phyloP scores from a whole-genome alignment of 2,329 filamentous ascomycete genomes.

The Exophiala mesophila region DNA sequence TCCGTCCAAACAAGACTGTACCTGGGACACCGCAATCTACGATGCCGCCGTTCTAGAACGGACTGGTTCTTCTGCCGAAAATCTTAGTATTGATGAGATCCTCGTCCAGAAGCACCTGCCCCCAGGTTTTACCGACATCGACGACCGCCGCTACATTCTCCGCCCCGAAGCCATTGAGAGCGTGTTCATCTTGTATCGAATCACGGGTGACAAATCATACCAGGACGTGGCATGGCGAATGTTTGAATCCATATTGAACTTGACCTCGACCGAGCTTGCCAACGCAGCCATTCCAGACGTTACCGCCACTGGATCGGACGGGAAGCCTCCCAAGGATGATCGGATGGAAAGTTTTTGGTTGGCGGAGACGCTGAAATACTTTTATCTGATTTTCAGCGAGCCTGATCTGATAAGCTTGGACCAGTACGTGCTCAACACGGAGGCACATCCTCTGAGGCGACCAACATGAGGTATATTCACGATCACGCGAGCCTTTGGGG shows the following conservation, averaged over 20 bases:
- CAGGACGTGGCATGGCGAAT: conserved; percentile 82
- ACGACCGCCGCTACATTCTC: conserved; percentile 21
- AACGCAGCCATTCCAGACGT: conserved; percentile 64
- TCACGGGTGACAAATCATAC: conserved; percentile 71
- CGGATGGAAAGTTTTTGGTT: conserved; percentile 67
- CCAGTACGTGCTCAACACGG: conserved; percentile 54
- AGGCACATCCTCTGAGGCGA: conserved; percentile 22
- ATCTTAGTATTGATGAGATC: conserved; percentile 8
- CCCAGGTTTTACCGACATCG: conserved; percentile 15
- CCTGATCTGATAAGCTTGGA: conserved; percentile 62
- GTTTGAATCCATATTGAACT: conserved; percentile 66
- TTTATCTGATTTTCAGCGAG: conserved; percentile 73
- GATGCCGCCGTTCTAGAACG: conserved; percentile 21
- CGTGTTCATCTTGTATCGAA: conserved; percentile 85
- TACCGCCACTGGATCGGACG: conserved; percentile 22
- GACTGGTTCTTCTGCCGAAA: conserved; percentile 1
- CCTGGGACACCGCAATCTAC: conserved; percentile 36
- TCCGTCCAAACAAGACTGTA: conserved; percentile 30
- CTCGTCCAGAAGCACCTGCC: conserved; percentile 21
- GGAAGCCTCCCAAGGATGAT: conserved; percentile 15
- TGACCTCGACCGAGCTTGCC: conserved; percentile 61
- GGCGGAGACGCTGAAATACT: conserved; percentile 88
- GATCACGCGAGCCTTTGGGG: too few relatives aligned
- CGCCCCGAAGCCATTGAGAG: conserved; percentile 84
- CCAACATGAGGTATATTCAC: too few relatives aligned